Evolutionary conservation across 2,329 filamentous ascomycete genomes (phyloP), one percentile per base, ranked within the genome.

Genomic region (Fusarium armeniacum): DNA sequence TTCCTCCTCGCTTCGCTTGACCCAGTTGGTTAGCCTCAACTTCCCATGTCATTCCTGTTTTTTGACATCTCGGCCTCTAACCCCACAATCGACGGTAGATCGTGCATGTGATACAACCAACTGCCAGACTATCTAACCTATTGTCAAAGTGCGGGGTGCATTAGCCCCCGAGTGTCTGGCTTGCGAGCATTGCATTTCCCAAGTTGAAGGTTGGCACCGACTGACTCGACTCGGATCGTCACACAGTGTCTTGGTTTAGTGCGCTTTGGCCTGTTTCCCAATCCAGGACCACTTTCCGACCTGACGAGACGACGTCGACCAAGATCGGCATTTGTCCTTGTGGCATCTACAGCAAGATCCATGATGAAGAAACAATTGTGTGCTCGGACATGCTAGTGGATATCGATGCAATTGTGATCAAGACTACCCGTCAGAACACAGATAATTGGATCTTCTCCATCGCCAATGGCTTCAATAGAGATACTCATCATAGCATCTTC

Each of bases 271-370:
- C 32, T 13, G 16, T 38, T 40, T 69, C 68, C 68, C 16, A 55
- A 66, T 62, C 28, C 20, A 58, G 47, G 58, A 41, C 66, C 69
- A 72, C 68, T 53, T 71, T 71, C 68, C 68, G 68, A 71, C 54
- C 13, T 65, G 26, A 12, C 13, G 10, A 55, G 22, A 56, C 43
- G 44, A 30, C 49, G 49, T 52, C 49, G 49, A 52, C 49, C 49
- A 52, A 11, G 49, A 46, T 46, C 44, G 44, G 9, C 44, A 11
- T 20, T 8, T 7, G 44, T 10, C 5, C 13, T 44, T 26, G 28
- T 15, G n/a, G 5, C 12, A 32, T 28, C 12, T 32, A 46, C 4
- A 45, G 9, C 11, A 26, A 4, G 43, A 50, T 50, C 47, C 16
- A 26, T 13, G 9, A 40, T 38, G 18, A 20, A n/a, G 33, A 38